Conservation (phyloP, 768 basidiomycete genomes). For the Tulasnella sp. region DNA sequence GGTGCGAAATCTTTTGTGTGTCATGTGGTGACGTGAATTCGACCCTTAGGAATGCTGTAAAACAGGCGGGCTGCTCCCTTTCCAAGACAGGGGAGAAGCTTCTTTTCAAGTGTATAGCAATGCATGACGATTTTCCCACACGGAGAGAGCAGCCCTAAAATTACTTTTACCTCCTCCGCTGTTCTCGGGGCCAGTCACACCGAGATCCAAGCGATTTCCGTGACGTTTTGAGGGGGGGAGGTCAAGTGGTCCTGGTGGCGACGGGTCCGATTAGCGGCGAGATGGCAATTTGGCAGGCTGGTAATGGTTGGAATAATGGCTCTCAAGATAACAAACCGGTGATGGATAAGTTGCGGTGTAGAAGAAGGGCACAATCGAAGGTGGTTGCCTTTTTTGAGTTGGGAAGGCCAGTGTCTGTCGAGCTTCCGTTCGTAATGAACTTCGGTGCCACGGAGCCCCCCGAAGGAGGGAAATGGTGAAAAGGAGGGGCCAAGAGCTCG, state of each 20-base stretch:
- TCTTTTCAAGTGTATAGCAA: neutral
- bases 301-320: neutral
- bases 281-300: neutral
- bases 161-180: neutral
- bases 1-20: neutral
- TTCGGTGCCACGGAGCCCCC: neutral
- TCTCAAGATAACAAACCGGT: neutral
- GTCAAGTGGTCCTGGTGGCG: neutral
- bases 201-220: neutral
- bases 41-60: neutral
- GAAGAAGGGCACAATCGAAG: neutral
- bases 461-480: neutral
- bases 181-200: neutral
- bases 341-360: neutral
- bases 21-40: neutral
- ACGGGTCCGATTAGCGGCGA: neutral
- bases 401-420: neutral
- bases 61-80: neutral
- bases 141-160: neutral
- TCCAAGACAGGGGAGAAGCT: neutral
- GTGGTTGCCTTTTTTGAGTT: neutral
- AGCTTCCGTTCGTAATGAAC: neutral
- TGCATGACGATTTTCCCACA: neutral
- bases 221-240: neutral
- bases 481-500: neutral